Evolutionary conservation across 129 eudicot species (phyloP).

Genomic region (Flaveria bidentis): DNA sequence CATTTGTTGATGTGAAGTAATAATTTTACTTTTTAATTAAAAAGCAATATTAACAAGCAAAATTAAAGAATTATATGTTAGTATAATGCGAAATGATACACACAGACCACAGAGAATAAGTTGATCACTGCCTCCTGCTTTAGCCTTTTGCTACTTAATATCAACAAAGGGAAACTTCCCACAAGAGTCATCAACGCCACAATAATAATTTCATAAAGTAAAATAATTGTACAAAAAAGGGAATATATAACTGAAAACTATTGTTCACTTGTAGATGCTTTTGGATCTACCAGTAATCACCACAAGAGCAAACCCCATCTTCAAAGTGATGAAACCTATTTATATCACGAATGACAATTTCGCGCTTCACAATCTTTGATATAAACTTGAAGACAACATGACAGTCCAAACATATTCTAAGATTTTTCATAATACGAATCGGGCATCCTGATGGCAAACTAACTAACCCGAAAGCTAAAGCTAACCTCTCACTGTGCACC

Average conservation of each 20-base stretch:
- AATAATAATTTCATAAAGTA: conserved; percentile 13
- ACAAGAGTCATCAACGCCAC: conserved; percentile 12
- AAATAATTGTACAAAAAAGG: conserved; percentile 2
- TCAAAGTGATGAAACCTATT: conserved; percentile 78
- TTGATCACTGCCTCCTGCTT: too few relatives aligned
- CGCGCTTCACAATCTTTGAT: conserved; percentile 59
- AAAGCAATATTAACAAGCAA: too few relatives aligned
- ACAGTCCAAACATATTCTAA: conserved; percentile 76
- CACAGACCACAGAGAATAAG: too few relatives aligned
- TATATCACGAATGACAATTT: conserved; percentile 74
- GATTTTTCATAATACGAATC: conserved; percentile 75
- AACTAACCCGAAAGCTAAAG: conserved; percentile 68
- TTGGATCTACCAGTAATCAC: conserved; percentile 65
- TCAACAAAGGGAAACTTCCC: not conserved
- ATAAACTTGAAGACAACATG: conserved; percentile 67
- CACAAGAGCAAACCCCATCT: conserved; percentile 74
- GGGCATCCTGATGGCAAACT: conserved; percentile 54
- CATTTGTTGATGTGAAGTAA: not conserved
- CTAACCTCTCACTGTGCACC: conserved; percentile 80
- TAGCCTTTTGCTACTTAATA: too few relatives aligned
- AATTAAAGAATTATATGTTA: not conserved
- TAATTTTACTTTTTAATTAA: too few relatives aligned
- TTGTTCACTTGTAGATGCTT: conserved; percentile 4
- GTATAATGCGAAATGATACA: too few relatives aligned
- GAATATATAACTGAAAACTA: conserved; percentile 4